phyloP scores from a whole-genome alignment of 441 rosid genomes.

The Populus hybrid region DNA sequence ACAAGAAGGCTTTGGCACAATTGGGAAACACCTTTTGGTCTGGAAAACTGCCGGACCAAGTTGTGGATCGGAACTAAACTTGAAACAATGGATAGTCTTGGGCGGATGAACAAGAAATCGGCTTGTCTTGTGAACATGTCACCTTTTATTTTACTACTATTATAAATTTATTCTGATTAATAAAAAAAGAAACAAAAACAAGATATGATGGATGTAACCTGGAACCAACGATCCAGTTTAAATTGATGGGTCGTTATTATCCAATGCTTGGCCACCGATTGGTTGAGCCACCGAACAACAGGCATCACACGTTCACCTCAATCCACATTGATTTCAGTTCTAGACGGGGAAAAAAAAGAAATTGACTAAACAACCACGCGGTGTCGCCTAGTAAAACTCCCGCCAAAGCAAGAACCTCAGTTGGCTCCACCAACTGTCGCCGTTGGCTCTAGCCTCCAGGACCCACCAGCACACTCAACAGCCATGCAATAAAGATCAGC shows the following conservation, averaged over 20 bases:
- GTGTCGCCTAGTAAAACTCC: background rate
- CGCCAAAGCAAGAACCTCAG: conserved; percentile 4
- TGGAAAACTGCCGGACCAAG: background rate
- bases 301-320: background rate
- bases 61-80: background rate
- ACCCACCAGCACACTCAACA: background rate
- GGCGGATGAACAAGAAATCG: background rate
- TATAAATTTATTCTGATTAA: background rate
- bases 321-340: background rate
- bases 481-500: background rate
- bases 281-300: too few relatives aligned
- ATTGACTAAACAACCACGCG: background rate
- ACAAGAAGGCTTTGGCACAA: background rate
- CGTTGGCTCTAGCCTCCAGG: background rate
- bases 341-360: background rate
- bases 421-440: background rate
- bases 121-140: background rate
- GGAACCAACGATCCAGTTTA: too few relatives aligned
- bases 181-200: background rate
- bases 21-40: background rate
- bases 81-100: too few relatives aligned
- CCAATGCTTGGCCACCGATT: too few relatives aligned
- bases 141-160: background rate
- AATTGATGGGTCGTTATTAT: background rate
- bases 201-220: background rate